Base-by-base conservation (phyloP, 2,329 filamentous ascomycete species). In the Ophiocordyceps polyrhachis-furcata region DNA sequence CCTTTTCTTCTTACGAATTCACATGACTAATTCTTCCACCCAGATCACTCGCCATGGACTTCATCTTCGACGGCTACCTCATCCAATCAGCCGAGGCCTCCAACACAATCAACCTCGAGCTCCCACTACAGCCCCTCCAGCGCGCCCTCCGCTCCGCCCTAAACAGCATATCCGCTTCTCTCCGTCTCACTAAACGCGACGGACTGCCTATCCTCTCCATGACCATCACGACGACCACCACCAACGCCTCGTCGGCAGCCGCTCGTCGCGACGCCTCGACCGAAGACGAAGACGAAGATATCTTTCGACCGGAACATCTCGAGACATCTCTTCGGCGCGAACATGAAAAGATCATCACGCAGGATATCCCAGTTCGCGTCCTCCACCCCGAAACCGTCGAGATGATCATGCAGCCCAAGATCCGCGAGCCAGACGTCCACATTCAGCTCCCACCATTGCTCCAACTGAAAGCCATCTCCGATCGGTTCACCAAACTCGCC, bases 71-170 rank as follows among this genome's bases (percentile, higher is more conserved):
- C 58, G 69, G 71, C 51, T 94, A 93, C 66, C 76, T 78, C 45
- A 79, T 96, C 52, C 82, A 94, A 60, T 94, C 88, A 43, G 83
- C 83, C 43, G 81, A 87, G 42, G 68, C 69, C 37, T 71, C 77
- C 61, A 94, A 94, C 63, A 84, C 87, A 44, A 95, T 98, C 65
- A 95, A 98, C 63, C 80, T 98, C 50, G 91, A 98, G 65, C 76
- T 98, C 1, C 87, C 91, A 23, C 77, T 96, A n/a, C 74, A 76
- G 14, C 81, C 84, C 2, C 76, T 98, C 20, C 84, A 91, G 55
- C 81, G 88, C 48, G 91, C 91, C n/a, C 77, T 98, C 47, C 86
- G 81, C 55, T 95, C 88, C 32, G 89, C 89, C 41, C 68, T 83
- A 44, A 81, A 84, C 57, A 85, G 84, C 54, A 78, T 81, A 17